These are phyloP conservation scores for Citrus australasica DNA, from an alignment of 345 rosid species.

Conservation along the genomic window DNA sequence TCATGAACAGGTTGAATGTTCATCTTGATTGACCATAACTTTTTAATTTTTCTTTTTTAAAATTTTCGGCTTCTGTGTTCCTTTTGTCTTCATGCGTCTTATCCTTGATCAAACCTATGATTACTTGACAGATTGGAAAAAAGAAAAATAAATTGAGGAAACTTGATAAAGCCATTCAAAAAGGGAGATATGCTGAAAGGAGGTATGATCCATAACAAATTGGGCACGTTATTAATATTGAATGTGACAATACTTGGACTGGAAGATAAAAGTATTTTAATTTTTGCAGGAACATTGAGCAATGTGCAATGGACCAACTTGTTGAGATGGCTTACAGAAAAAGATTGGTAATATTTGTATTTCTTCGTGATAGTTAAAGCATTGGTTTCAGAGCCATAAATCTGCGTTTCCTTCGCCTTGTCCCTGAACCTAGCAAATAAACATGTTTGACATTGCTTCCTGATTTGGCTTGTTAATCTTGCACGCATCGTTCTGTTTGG, in stretches of 20 bases:
- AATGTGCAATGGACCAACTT: constrained; percentile 81
- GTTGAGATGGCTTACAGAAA: constrained; percentile 79
- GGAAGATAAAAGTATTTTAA: constrained; percentile 10
- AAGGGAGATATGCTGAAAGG: constrained; percentile 49
- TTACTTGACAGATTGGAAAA: constrained; percentile 46
- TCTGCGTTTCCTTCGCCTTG: background rate
- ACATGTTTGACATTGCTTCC: background rate
- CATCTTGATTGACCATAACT: background rate
- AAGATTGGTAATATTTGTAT: constrained; percentile 57
- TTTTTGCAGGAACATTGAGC: constrained; percentile 69
- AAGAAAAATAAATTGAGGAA: constrained; percentile 63
- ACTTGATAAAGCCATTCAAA: constrained; percentile 52
- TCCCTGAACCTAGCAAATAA: background rate
- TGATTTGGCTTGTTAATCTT: background rate
- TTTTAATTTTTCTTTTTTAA: background rate
- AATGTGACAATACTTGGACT: constrained; percentile 10
- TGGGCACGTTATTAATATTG: constrained; percentile 8
- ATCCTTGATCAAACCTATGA: constrained; percentile 10
- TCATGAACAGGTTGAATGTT: constrained; percentile 56
- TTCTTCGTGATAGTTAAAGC: background rate
- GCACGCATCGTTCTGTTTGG: background rate
- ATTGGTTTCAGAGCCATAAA: background rate
- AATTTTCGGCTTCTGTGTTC: background rate
- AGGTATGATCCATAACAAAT: constrained; percentile 41
- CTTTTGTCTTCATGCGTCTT: background rate